phyloP scores from a whole-genome alignment of 2,329 filamentous ascomycete genomes.

The Xylogone sp. region DNA sequence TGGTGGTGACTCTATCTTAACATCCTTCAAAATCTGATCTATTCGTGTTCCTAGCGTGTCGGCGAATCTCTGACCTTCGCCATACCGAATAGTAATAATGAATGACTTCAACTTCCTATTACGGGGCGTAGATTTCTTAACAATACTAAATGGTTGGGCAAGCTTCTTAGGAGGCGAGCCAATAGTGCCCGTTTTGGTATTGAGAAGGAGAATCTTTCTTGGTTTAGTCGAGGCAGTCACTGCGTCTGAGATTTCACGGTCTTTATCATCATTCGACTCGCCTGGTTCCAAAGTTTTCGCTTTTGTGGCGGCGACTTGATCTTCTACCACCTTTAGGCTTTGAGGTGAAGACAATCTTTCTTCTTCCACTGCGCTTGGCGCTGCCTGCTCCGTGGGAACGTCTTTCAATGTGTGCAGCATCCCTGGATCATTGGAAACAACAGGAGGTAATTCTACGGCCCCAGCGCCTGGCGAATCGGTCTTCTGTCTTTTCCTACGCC shows the following conservation, averaged over 20 bases:
- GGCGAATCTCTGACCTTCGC: slow-evolving; percentile 40
- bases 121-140: slow-evolving; percentile 24
- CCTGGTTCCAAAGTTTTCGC: not conserved
- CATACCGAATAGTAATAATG: slow-evolving; percentile 59
- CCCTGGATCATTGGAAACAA: not conserved
- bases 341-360: not conserved
- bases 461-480: slow-evolving; percentile 28
- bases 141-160: slow-evolving; percentile 7
- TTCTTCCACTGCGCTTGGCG: not conserved
- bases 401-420: not conserved
- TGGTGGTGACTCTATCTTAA: not conserved
- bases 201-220: slow-evolving; percentile 52
- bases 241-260: not conserved
- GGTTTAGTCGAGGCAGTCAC: slow-evolving; percentile 20
- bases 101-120: slow-evolving; percentile 34
- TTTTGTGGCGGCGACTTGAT: not conserved
- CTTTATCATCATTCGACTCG: not conserved
- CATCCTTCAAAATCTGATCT: slow-evolving; percentile 50
- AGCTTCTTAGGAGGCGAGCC: slow-evolving; percentile 56
- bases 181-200: slow-evolving; percentile 58
- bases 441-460: not conserved
- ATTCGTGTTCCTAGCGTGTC: slow-evolving; percentile 56
- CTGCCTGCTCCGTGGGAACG: not conserved
- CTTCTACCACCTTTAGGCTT: not conserved
- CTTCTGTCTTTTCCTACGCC: slow-evolving; percentile 40